Base-by-base conservation (phyloP, 345 rosid genomes). In the Cochlearia excelsa region DNA sequence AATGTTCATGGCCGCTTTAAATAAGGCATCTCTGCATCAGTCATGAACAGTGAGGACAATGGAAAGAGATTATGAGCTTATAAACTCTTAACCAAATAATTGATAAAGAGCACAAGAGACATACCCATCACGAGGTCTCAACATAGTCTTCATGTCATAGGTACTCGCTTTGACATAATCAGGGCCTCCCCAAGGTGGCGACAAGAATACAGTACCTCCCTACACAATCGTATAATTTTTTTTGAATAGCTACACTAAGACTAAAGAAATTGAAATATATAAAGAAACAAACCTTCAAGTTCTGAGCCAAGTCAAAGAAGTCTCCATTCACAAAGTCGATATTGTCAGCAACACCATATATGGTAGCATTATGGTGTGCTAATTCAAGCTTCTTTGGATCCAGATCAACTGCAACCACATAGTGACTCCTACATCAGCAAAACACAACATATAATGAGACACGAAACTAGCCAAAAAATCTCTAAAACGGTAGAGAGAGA, bases 121-220 rank as follows among this genome's bases (percentile, higher is more conserved):
- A 61, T 77, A 93, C 97, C 97, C 99, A 59, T 93, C 86, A 73
- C 31, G 80, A 23, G 95, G 99, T 78, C 77, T 80, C 50, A 93
- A 84, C 99, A 89, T 87, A 31, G 87, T 88, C 77, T 63, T 83
- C 56, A 87, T 75, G 77, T 86, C 73, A 59, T 89, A 93, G 26
- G 66, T 78, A 70, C 71, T 55, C 7, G 68, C 86, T 84, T 79
- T 87, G 26, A 76, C 49, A 65, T 93, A 93, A 65, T 80, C 84
- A 70, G 97, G 99, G 41, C 97, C 97, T 3, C 99, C 99, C 95
- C 99, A 89, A 5, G 99, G 95, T 66, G 97, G 97, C 31, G 99
- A 93, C 66, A 93, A 68, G 77, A 89, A 93, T 51, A 85, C 85
- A 1, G 84, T 79, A 45, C 78, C 87, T 16, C 90, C 94, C 99